phyloP scores from a whole-genome alignment of 2,329 filamentous ascomycete species.

The Talaromyces sp. region DNA sequence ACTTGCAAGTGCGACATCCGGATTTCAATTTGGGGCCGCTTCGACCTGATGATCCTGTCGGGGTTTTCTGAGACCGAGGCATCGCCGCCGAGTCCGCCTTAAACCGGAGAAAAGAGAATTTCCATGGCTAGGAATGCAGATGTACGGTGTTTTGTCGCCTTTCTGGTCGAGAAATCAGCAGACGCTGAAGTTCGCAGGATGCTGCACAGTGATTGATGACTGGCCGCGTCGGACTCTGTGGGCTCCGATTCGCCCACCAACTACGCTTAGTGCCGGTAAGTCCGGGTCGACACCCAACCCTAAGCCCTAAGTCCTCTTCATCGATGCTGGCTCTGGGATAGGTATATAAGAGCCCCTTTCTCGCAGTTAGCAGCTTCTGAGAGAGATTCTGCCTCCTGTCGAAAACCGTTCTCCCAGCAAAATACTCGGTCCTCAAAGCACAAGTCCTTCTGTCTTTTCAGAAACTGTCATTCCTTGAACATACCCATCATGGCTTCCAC shows the following conservation, averaged over 20 bases:
- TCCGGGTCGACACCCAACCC: neutral
- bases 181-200: neutral
- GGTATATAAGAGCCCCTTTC: neutral
- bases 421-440: neutral
- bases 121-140: no score
- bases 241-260: neutral
- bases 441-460: neutral
- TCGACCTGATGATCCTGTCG: neutral
- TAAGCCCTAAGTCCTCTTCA: neutral
- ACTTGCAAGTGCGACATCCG: slow-evolving; percentile 4
- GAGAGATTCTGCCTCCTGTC: neutral
- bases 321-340: neutral
- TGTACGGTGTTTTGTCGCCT: neutral
- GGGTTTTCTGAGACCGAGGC: neutral
- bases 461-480: neutral
- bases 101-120: neutral
- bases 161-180: neutral
- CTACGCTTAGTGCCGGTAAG: neutral
- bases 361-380: no score
- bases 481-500: neutral
- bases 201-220: neutral
- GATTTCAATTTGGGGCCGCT: neutral
- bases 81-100: neutral
- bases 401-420: neutral
- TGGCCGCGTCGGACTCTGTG: neutral